Base-by-base conservation (phyloP, 2,329 filamentous ascomycete species). In the Chrysoporthe deuterocubensis region DNA sequence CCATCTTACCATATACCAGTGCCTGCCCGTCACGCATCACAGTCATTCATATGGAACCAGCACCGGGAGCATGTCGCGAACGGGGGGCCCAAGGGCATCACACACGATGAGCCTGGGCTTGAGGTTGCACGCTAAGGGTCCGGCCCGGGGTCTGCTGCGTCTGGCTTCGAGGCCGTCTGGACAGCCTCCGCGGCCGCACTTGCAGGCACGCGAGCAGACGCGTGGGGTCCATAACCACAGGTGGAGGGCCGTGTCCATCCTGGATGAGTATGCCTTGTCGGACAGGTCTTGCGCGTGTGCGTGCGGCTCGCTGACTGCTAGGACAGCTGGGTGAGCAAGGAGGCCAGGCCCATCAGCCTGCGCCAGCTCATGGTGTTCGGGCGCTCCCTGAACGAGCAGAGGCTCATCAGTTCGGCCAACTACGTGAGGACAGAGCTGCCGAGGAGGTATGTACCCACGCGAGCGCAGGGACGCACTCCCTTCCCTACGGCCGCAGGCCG, bases 341-440 rank as follows among this genome's bases (percentile, higher is more conserved):
- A 97, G 77, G 94, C 94, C 61, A 88, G 94, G 64, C 96, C 96
- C n/a, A 97, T 99, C 77, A 97, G 93, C 81, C 83, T 99, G 74
- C 92, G 96, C 68, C 96, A 98, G 81, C 87, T 99, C 75, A 98
- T 97, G 82, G 96, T 98, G 75, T 99, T 98, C 80, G 96, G 96
- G 42, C 91, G 96, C 60, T 96, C 94, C 32, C 82, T 99, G 76
- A 97, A 94, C 60, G 94, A 98, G 80, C 86, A 89, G 63, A 90
- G 96, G 67, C 85, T 99, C 70, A 88, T 99, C 73, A 94, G 92
- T 81, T 97, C 94, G 56, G 96, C 96, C 70, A 99, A 99, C 81
- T 99, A 99, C 83, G 94, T 98, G 64, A 92, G 96, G 67, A 94
- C 94, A 5, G 96, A 99, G 82, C 87, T 99, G 64, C 95, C 95